Percentiles rank a stretch among this genome's conserved stretches.
These are phyloP conservation scores for Trametopsis cervina DNA, from an alignment of 768 basidiomycete genomes.

Conservation along the genomic window DNA sequence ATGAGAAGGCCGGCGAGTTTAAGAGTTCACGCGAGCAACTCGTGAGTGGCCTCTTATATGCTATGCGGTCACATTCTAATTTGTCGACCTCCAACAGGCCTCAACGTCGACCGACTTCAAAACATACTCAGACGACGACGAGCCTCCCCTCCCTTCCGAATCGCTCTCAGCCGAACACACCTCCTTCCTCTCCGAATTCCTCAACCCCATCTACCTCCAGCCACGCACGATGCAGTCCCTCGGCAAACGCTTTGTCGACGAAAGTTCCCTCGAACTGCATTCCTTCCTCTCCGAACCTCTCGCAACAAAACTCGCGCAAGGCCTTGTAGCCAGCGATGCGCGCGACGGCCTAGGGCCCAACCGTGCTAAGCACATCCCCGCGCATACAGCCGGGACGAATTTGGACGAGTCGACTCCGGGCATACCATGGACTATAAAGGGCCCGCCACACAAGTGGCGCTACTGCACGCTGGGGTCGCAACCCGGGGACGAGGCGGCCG, in stretches of 20 bases:
- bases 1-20: constrained; percentile 34
- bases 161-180: constrained; percentile 52
- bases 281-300: constrained; percentile 72
- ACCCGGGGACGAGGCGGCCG: constrained; percentile 32
- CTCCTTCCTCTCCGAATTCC: constrained; percentile 73
- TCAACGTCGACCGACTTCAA: constrained; percentile 58
- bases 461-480: constrained; percentile 59
- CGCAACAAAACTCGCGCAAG: constrained; percentile 57
- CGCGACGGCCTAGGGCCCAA: constrained; percentile 51
- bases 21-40: constrained; percentile 92
- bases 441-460: constrained; percentile 93
- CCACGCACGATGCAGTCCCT: constrained; percentile 74
- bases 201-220: constrained; percentile 89
- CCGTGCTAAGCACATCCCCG: constrained; percentile 49
- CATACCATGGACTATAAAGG: constrained; percentile 59
- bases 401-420: constrained; percentile 26
- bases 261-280: constrained; percentile 85
- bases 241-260: constrained; percentile 72
- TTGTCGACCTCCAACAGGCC: constrained; percentile 31
- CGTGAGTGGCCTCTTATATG: constrained; percentile 53
- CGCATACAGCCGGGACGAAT: constrained; percentile 54
- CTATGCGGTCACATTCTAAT: not conserved
- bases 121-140: constrained; percentile 31
- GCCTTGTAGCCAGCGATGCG: constrained; percentile 56
- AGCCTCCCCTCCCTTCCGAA: constrained; percentile 43